Percentiles rank a stretch among this genome's conserved stretches.
Evolutionary conservation across 1,284 basidiomycete species (phyloP).

Genomic region (Irpex sp.): DNA sequence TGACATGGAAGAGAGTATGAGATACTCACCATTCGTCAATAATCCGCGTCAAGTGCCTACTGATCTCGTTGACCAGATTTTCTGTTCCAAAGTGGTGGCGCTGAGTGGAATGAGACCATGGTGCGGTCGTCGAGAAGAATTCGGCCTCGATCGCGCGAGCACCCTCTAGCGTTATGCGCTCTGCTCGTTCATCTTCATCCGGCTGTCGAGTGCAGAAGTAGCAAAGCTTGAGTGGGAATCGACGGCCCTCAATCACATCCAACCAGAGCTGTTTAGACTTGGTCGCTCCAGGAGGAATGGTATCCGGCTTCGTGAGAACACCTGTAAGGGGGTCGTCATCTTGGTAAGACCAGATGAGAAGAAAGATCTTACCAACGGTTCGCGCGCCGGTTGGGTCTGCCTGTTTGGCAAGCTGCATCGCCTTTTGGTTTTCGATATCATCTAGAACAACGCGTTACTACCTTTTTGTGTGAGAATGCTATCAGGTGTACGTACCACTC

Average conservation of each 20-base stretch:
- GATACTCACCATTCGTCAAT: constrained; percentile 45
- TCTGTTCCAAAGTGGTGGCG: constrained; percentile 48
- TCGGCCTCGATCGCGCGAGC: constrained; percentile 34
- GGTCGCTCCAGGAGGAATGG: constrained; percentile 38
- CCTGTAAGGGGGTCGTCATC: constrained; percentile 28
- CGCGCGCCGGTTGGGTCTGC: constrained; percentile 47
- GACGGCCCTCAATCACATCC: constrained; percentile 45
- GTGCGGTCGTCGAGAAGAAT: constrained; percentile 44
- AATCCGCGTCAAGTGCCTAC: constrained; percentile 42
- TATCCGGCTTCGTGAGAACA: constrained; percentile 65
- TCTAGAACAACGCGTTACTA: constrained; percentile 25
- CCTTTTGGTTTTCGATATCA: constrained; percentile 61
- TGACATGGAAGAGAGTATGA: neutral
- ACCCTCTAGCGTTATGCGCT: constrained; percentile 29
- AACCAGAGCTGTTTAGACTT: constrained; percentile 41
- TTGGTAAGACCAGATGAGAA: neutral
- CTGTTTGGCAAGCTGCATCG: constrained; percentile 44
- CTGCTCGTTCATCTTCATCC: constrained; percentile 47
- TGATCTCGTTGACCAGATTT: constrained; percentile 48
- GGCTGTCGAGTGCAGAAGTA: constrained; percentile 68
- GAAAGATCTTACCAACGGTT: constrained; percentile 45
- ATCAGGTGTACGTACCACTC: constrained; percentile 37
- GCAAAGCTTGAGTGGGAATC: constrained; percentile 44
- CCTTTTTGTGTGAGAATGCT: neutral
- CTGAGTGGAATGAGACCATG: constrained; percentile 44